A percentile compares a stretch with the other conserved stretches of the same genome.
Conservation (phyloP, 768 basidiomycete species). For the Neoboletus subvelutipes region DNA sequence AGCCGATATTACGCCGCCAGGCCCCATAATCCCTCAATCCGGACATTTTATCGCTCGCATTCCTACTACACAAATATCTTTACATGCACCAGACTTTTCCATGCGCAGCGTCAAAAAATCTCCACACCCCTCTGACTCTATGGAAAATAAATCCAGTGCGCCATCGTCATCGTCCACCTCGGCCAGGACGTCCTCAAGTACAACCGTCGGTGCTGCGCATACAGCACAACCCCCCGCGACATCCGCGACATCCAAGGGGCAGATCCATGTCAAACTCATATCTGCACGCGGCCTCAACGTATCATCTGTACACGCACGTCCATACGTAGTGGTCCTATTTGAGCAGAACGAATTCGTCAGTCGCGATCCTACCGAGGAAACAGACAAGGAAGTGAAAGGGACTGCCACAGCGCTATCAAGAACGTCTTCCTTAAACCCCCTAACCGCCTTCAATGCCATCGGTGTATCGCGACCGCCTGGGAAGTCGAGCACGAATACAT, state of each 20-base stretch:
- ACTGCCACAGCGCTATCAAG: slow-evolving; percentile 57
- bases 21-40: slow-evolving; percentile 46
- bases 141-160: slow-evolving; percentile 38
- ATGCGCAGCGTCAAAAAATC: slow-evolving; percentile 62
- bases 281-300: slow-evolving; percentile 83
- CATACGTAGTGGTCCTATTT: slow-evolving; percentile 97
- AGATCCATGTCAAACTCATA: slow-evolving; percentile 96
- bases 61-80: slow-evolving; percentile 64
- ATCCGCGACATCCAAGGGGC: slow-evolving; percentile 53
- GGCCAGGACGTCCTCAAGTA: slow-evolving; percentile 33
- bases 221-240: slow-evolving; percentile 29
- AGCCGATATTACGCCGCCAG: slow-evolving; percentile 42
- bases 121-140: slow-evolving; percentile 29
- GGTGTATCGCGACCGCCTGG: slow-evolving; percentile 46
- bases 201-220: slow-evolving; percentile 15
- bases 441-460: slow-evolving; percentile 66
- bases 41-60: slow-evolving; percentile 49
- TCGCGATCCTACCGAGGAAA: slow-evolving; percentile 82
- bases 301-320: slow-evolving; percentile 58
- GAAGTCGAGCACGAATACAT: slow-evolving; percentile 42
- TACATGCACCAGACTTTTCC: slow-evolving; percentile 84
- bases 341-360: slow-evolving; percentile 99
- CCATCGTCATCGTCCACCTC: slow-evolving; percentile 44
- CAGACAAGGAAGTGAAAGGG: slow-evolving; percentile 88
- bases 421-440: slow-evolving; percentile 60